Evolutionary conservation across 352 stramenopile genomes (phyloP), one percentile per base, ranked within the genome.

Genomic region (Salisapilia sapeloensis): DNA sequence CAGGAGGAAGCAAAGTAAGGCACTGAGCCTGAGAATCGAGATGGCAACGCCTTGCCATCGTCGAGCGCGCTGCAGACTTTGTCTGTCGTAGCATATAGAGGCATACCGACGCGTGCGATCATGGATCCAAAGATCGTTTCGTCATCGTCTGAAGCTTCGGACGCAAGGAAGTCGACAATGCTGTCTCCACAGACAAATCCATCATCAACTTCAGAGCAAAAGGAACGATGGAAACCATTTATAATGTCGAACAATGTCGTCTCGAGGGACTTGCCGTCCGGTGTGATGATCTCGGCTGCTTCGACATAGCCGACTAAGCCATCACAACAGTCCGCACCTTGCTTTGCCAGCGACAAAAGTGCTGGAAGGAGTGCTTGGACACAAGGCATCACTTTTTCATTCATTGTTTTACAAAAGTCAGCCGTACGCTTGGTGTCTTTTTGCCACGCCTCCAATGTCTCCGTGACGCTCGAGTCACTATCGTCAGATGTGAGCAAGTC

Each of bases 371-470:
- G 44, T 13, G 50, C 22, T 4, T 74, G 35, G 5, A 63, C 37
- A 25, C 63, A 79, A 2, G 63, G 63, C 0, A 45, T 55, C 6
- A 65, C 57, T 28, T 60, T 33, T 0, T 32, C 32, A 42, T 79
- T 76, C 60, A 79, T 79, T 44, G 56, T 46, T 20, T 33, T 53
- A 41, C 63, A 79, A 30, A 79, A 79, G 4, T 48, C 54, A 15
- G 52, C 29, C 21, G 54, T 51, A 25, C 56, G 62, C 30, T 42
- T 59, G 34, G 51, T 41, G 32, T 65, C 44, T 13, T 42, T 48
- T 24, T 44, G 56, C 57, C 57, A 79, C 7, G 32, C 46, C 4
- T 55, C 38, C 25, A 79, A 42, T 9, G 45, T 43, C 20, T 48
- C 38, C 0, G 39, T 38, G 0, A 46, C 46, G 2, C 33, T 44